Evolutionary conservation across 306 rosid genomes (phyloP).

Genomic region (Citrullus mucosospermus): DNA sequence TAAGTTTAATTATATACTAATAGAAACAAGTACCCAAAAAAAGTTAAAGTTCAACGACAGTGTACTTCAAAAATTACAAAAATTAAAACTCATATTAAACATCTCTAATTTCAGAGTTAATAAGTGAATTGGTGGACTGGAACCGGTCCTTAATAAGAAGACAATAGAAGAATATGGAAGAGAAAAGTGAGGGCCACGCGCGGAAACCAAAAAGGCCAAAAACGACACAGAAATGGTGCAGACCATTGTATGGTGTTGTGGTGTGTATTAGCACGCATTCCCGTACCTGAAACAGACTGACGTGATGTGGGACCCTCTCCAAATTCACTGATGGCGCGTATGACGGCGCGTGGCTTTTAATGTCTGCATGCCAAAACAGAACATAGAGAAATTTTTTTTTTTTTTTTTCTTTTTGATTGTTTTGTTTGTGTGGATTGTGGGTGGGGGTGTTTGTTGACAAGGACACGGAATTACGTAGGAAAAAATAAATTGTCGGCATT

Average conservation of each 20-base stretch:
- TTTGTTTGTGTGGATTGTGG: neutral
- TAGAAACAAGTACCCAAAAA: too few relatives aligned
- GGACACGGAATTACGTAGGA: slow-evolving; percentile 30
- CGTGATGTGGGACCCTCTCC: slow-evolving; percentile 13
- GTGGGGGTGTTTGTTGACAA: neutral
- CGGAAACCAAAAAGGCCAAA: neutral
- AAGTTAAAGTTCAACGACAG: too few relatives aligned
- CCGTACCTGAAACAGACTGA: slow-evolving; percentile 39
- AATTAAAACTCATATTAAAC: too few relatives aligned
- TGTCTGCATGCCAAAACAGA: neutral
- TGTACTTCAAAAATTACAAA: too few relatives aligned
- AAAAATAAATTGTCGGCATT: slow-evolving; percentile 48
- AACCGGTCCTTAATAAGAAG: too few relatives aligned
- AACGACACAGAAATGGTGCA: slow-evolving; percentile 21
- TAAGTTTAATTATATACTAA: too few relatives aligned
- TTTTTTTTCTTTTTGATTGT: too few relatives aligned
- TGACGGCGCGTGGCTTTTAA: slow-evolving; percentile 18
- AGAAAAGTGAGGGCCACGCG: slow-evolving; percentile 16
- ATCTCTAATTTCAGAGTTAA: too few relatives aligned
- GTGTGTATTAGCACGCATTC: slow-evolving; percentile 36
- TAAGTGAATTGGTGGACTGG: too few relatives aligned
- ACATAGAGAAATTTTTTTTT: neutral
- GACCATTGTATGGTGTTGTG: slow-evolving; percentile 14
- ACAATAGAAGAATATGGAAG: neutral
- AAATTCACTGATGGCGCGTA: slow-evolving; percentile 27